Conservation (phyloP, 257 asterid species). For the Solanum rostratum region DNA sequence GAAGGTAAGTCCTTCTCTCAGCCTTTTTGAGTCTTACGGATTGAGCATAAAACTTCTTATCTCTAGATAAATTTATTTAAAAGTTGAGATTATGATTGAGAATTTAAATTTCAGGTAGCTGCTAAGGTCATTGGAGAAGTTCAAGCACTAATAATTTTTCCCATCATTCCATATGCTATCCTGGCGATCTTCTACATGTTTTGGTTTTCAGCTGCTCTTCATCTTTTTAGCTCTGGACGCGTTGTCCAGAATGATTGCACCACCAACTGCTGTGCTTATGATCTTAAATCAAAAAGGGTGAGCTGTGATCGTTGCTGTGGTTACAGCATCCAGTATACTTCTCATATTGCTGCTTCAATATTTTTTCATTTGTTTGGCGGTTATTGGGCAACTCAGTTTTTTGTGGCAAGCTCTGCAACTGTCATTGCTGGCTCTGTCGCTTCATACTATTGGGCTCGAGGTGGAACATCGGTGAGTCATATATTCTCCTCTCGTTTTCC, state of each 20-base stretch:
- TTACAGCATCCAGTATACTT: slow-evolving; percentile 58
- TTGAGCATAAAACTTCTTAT: not conserved
- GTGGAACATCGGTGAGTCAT: slow-evolving; percentile 62
- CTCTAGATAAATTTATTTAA: not conserved
- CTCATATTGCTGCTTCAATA: slow-evolving; percentile 73
- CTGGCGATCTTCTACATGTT: slow-evolving; percentile 81
- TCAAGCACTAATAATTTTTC: slow-evolving; percentile 77
- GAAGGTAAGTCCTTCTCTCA: slow-evolving; percentile 45
- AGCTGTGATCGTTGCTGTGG: slow-evolving; percentile 95
- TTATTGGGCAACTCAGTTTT: slow-evolving; percentile 90
- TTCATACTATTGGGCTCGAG: slow-evolving; percentile 94
- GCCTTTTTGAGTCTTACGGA: not conserved
- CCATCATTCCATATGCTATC: slow-evolving; percentile 65
- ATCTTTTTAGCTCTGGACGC: slow-evolving; percentile 89
- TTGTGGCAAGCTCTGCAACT: slow-evolving; percentile 69
- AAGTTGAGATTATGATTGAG: not conserved
- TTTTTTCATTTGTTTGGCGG: slow-evolving; percentile 90
- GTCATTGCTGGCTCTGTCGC: slow-evolving; percentile 95
- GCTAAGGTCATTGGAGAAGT: slow-evolving; percentile 99
- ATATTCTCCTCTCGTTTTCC: not conserved
- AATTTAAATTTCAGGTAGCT: slow-evolving; percentile 59
- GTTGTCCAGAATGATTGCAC: slow-evolving; percentile 67
- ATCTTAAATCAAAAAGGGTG: slow-evolving; percentile 62
- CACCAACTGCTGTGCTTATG: slow-evolving; percentile 89
- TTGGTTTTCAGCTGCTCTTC: slow-evolving; percentile 91